Conservation (phyloP, 164 flowering plant species). For the Nelumbo lutea region DNA sequence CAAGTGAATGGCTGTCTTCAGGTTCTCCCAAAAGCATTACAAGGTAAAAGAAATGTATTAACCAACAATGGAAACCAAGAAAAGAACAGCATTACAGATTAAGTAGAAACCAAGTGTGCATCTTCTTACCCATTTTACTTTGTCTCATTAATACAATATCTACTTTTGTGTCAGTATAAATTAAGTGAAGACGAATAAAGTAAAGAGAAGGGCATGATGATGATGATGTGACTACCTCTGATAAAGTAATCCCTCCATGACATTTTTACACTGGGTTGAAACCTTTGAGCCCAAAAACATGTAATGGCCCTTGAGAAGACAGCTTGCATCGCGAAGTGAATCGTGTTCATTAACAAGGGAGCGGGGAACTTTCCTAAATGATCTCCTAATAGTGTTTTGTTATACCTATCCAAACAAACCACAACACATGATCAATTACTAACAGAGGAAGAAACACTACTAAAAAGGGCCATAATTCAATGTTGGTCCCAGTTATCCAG, state of each 20-base stretch:
- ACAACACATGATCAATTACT: background rate
- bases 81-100: too few relatives aligned
- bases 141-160: too few relatives aligned
- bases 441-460: too few relatives aligned
- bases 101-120: too few relatives aligned
- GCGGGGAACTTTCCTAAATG: conserved; percentile 95
- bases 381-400: conserved; percentile 88
- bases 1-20: conserved; percentile 8
- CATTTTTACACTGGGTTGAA: conserved; percentile 56
- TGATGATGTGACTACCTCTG: conserved; percentile 49
- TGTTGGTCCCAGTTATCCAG: too few relatives aligned
- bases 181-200: background rate
- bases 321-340: conserved; percentile 97
- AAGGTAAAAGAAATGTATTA: background rate
- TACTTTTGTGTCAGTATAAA: too few relatives aligned
- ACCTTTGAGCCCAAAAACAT: conserved; percentile 62
- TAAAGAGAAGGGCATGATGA: conserved; percentile 5
- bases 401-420: conserved; percentile 51
- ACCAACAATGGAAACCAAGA: too few relatives aligned
- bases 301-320: conserved; percentile 67
- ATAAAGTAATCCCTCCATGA: conserved; percentile 85
- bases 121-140: too few relatives aligned
- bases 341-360: conserved; percentile 91
- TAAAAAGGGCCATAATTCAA: too few relatives aligned
- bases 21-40: background rate